These are phyloP conservation scores for Cladosporium halotolerans DNA, from an alignment of 2,329 filamentous ascomycete genomes.

Conservation along the genomic window DNA sequence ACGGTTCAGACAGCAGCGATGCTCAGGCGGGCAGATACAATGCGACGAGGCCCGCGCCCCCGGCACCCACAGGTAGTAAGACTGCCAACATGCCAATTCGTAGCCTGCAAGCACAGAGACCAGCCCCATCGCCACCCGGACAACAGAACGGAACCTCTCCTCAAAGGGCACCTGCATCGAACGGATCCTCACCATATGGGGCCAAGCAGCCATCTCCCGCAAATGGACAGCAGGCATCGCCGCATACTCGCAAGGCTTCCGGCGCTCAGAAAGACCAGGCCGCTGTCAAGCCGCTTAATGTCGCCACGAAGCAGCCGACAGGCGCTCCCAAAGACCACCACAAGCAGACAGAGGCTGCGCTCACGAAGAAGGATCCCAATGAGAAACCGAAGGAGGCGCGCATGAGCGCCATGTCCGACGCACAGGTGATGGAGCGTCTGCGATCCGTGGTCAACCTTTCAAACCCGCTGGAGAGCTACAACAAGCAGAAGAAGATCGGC, in stretches of 20 bases:
- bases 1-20: constrained; percentile 43
- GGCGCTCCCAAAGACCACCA: constrained; percentile 48
- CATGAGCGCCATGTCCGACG: constrained; percentile 98
- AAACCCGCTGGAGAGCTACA: constrained; percentile 89
- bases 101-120: constrained; percentile 62
- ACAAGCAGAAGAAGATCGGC: constrained; percentile 99
- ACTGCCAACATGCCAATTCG: constrained; percentile 32
- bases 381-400: constrained; percentile 78
- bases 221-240: constrained; percentile 23
- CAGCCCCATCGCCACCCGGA: constrained; percentile 28
- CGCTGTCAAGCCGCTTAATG: constrained; percentile 48
- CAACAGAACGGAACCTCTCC: constrained; percentile 23
- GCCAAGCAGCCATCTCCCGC: constrained; percentile 21
- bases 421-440: constrained; percentile 92
- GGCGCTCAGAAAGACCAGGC: constrained; percentile 22
- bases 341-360: constrained; percentile 82
- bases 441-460: constrained; percentile 94
- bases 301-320: constrained; percentile 42
- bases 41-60: constrained; percentile 72
- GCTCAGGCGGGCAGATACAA: constrained; percentile 64
- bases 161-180: constrained; percentile 21
- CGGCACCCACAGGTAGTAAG: constrained; percentile 27
- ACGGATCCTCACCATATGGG: constrained; percentile 25
- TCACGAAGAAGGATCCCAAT: constrained; percentile 70
- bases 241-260: constrained; percentile 26